Percentiles rank a stretch among this genome's conserved stretches.
These are phyloP conservation scores for Microcyclospora pomicola DNA, from an alignment of 2,329 filamentous ascomycete species.

Conservation along the genomic window DNA sequence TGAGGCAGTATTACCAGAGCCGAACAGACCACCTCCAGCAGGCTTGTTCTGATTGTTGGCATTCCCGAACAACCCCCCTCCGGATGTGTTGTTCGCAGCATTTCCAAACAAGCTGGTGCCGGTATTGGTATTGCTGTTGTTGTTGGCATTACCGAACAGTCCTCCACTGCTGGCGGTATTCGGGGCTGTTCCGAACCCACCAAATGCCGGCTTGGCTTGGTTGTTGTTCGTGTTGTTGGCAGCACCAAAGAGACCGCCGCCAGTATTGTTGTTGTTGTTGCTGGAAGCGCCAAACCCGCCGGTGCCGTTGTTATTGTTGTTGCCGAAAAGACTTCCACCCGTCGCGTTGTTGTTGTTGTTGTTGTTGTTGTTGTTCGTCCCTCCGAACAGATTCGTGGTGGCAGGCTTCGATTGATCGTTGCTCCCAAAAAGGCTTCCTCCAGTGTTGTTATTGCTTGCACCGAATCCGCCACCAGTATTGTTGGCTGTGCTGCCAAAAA, in stretches of 20 bases:
- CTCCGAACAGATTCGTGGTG: conserved; percentile 29
- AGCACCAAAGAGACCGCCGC: conserved; percentile 13
- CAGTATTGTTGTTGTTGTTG: conserved; percentile 14
- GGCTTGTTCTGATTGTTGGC: conserved; percentile 20
- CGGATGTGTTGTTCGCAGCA: conserved; percentile 8
- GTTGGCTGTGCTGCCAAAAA: conserved; percentile 27
- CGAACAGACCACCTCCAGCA: conserved; percentile 24
- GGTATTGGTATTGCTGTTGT: conserved; percentile 17
- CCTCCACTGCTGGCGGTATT: conserved; percentile 5
- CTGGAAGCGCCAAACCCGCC: conserved; percentile 3
- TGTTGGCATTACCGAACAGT: conserved; percentile 23
- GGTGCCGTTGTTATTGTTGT: conserved; percentile 8
- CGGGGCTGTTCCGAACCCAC: conserved; percentile 14
- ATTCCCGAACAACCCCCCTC: conserved; percentile 13
- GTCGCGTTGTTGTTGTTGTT: conserved; percentile 17
- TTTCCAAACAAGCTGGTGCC: conserved; percentile 17
- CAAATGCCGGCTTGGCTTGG: conserved; percentile 5
- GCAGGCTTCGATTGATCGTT: conserved; percentile 15
- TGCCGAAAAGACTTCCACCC: conserved; percentile 14
- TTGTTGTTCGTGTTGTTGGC: conserved; percentile 8
- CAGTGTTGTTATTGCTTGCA: conserved; percentile 13
- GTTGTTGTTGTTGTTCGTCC: conserved; percentile 20
- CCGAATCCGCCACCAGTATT: conserved; percentile 16
- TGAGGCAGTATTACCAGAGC: conserved; percentile 21
- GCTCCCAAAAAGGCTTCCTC: conserved; percentile 7